Evolutionary conservation across 2,329 filamentous ascomycete genomes (phyloP).

Genomic region (Xylaria sp.): DNA sequence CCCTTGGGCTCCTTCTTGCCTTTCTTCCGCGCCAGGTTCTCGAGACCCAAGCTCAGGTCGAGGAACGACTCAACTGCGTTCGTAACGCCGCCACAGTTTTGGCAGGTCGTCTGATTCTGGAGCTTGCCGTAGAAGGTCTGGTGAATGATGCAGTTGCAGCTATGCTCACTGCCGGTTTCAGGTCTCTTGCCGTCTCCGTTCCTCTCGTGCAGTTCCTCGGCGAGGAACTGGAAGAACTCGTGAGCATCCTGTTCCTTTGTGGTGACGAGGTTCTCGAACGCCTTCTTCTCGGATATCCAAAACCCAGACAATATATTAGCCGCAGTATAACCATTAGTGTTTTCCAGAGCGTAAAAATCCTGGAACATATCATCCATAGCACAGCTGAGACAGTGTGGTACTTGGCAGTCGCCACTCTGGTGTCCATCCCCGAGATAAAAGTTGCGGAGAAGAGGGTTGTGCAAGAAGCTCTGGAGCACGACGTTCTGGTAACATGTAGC

Average conservation of each 20-base stretch:
- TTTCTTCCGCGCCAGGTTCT: slow-evolving; percentile 75
- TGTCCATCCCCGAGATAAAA: slow-evolving; percentile 95
- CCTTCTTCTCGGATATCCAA: slow-evolving; percentile 84
- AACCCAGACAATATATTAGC: slow-evolving; percentile 89
- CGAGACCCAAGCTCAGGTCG: slow-evolving; percentile 89
- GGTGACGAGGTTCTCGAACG: slow-evolving; percentile 80
- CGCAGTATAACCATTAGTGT: slow-evolving; percentile 89
- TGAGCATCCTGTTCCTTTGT: slow-evolving; percentile 97
- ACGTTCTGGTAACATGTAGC: slow-evolving; percentile 99
- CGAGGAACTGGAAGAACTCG: slow-evolving; percentile 95
- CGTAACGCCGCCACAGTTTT: slow-evolving; percentile 84
- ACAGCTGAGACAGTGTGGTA: slow-evolving; percentile 72
- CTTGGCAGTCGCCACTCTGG: slow-evolving; percentile 76
- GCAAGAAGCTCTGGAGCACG: slow-evolving; percentile 90
- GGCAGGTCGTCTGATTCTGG: slow-evolving; percentile 89
- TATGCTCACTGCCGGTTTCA: slow-evolving; percentile 68
- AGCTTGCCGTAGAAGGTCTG: slow-evolving; percentile 94
- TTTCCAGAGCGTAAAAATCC: slow-evolving; percentile 77
- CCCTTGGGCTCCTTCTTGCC: slow-evolving; percentile 64
- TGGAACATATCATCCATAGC: slow-evolving; percentile 80
- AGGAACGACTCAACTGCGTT: slow-evolving; percentile 89
- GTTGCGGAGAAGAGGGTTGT: slow-evolving; percentile 90
- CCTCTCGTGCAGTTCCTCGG: slow-evolving; percentile 88
- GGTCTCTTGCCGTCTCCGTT: slow-evolving; percentile 77
- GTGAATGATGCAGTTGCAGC: slow-evolving; percentile 91